phyloP scores from a whole-genome alignment of 139 green algal species.

The Chlorella sp. region DNA sequence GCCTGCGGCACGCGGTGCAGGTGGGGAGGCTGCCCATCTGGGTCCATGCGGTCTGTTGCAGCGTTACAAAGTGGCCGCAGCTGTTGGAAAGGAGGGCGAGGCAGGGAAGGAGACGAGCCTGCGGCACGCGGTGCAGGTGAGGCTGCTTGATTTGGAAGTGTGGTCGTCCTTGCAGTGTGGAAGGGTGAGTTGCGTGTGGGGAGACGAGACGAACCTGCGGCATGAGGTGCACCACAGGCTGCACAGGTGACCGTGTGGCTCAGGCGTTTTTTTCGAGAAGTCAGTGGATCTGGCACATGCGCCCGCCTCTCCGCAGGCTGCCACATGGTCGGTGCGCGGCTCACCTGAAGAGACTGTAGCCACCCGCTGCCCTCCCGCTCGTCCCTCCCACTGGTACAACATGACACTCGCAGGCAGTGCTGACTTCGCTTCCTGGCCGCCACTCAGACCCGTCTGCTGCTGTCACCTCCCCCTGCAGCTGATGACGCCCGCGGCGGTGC shows the following conservation, averaged over 20 bases:
- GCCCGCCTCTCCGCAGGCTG: not conserved
- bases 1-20: slow-evolving; percentile 72
- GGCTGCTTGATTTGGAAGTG: not conserved
- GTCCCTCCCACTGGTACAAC: not conserved
- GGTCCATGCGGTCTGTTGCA: not conserved
- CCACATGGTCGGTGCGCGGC: not conserved
- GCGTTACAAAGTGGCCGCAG: too few relatives aligned
- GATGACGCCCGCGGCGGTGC: slow-evolving; percentile 87
- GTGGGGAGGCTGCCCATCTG: not conserved
- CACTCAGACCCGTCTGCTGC: too few relatives aligned
- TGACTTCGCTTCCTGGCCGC: too few relatives aligned
- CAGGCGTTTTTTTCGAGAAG: too few relatives aligned
- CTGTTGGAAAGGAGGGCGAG: too few relatives aligned
- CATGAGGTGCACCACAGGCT: too few relatives aligned
- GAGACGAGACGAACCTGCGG: slow-evolving; percentile 84
- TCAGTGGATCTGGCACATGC: too few relatives aligned
- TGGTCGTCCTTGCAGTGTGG: not conserved
- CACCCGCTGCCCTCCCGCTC: not conserved
- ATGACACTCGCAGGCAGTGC: too few relatives aligned
- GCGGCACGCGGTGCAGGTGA: slow-evolving; percentile 61
- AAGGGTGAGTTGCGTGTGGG: too few relatives aligned
- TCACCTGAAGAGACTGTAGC: not conserved
- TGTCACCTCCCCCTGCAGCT: slow-evolving; percentile 75
- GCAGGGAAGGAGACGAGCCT: slow-evolving; percentile 87
- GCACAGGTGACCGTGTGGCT: too few relatives aligned